Evolutionary conservation across 2,329 filamentous ascomycete species (phyloP).

Genomic region (Xylariales sp.): DNA sequence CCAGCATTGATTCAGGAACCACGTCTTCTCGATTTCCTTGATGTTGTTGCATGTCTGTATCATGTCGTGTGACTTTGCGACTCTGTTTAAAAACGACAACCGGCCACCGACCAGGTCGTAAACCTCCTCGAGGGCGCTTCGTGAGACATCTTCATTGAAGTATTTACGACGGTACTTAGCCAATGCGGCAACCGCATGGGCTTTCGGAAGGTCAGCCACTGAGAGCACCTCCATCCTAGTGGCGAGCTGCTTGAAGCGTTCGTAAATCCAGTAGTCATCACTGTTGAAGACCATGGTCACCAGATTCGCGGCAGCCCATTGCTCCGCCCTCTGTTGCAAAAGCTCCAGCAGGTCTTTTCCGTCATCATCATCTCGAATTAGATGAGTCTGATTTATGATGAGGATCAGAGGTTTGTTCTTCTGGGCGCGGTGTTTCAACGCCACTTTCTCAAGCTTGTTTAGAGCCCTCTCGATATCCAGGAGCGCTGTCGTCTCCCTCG

Average conservation of each 20-base stretch:
- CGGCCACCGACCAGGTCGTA: slow-evolving; percentile 86
- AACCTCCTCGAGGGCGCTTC: slow-evolving; percentile 63
- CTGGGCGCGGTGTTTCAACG: slow-evolving; percentile 61
- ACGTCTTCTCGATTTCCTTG: slow-evolving; percentile 67
- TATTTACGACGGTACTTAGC: slow-evolving; percentile 77
- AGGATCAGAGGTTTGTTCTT: slow-evolving; percentile 73
- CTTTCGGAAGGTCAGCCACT: slow-evolving; percentile 76
- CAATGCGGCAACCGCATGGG: slow-evolving; percentile 71
- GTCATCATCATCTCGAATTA: slow-evolving; percentile 86
- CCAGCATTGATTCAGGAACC: slow-evolving; percentile 77
- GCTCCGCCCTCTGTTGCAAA: slow-evolving; percentile 90
- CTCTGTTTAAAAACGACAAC: slow-evolving; percentile 80
- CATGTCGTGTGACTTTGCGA: slow-evolving; percentile 85
- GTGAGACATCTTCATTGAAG: slow-evolving; percentile 55
- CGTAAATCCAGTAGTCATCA: slow-evolving; percentile 98
- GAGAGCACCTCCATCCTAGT: slow-evolving; percentile 93
- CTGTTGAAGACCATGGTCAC: slow-evolving; percentile 93
- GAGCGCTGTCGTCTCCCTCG: slow-evolving; percentile 84
- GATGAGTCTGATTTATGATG: slow-evolving; percentile 90
- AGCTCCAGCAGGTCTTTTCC: slow-evolving; percentile 92
- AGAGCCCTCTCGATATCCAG: slow-evolving; percentile 94
- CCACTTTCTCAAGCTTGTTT: slow-evolving; percentile 97
- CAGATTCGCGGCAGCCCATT: slow-evolving; percentile 89
- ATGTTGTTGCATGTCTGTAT: slow-evolving; percentile 70
- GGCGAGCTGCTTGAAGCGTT: slow-evolving; percentile 85